phyloP scores from a whole-genome alignment of 768 basidiomycete species.

The Coprinopsis sp. region DNA sequence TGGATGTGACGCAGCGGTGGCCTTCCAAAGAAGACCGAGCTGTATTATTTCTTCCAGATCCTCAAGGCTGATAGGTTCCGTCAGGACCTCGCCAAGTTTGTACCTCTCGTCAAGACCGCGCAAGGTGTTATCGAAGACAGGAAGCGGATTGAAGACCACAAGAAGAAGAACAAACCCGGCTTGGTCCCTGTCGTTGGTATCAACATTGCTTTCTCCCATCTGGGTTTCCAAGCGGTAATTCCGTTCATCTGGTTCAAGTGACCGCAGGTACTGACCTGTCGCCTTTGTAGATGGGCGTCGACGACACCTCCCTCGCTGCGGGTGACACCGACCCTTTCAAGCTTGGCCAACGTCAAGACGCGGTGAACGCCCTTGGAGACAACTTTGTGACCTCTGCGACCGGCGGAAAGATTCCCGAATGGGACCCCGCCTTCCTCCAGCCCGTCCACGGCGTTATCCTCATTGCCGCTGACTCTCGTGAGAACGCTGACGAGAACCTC shows the following conservation, averaged over 20 bases:
- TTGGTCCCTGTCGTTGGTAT: constrained; percentile 39
- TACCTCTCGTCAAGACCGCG: constrained; percentile 45
- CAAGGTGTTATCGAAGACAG: constrained; percentile 39
- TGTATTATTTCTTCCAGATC: constrained; percentile 51
- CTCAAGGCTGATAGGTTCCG: constrained; percentile 40
- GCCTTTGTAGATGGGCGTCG: constrained; percentile 32
- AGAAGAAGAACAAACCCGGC: constrained; percentile 26
- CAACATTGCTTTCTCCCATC: constrained; percentile 52
- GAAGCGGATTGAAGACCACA: constrained; percentile 34
- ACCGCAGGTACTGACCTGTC: constrained; percentile 38
- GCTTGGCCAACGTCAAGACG: constrained; percentile 37
- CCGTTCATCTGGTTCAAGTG: constrained; percentile 15
- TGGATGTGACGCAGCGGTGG: constrained; percentile 21
- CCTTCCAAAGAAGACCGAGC: constrained; percentile 50
- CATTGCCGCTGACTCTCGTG: constrained; percentile 41
- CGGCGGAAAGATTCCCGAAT: constrained; percentile 33
- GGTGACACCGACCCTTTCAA: constrained; percentile 25
- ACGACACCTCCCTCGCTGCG: constrained; percentile 36
- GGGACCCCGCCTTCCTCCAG: constrained; percentile 44
- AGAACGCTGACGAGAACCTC: constrained; percentile 32
- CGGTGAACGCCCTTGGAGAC: constrained; percentile 34
- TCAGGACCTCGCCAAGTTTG: constrained; percentile 33
- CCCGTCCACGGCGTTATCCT: constrained; percentile 47
- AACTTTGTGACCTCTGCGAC: constrained; percentile 17
- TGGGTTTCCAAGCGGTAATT: constrained; percentile 38